These are phyloP conservation scores for Thelonectria olida DNA, from an alignment of 2,329 filamentous ascomycete genomes.

Conservation along the genomic window DNA sequence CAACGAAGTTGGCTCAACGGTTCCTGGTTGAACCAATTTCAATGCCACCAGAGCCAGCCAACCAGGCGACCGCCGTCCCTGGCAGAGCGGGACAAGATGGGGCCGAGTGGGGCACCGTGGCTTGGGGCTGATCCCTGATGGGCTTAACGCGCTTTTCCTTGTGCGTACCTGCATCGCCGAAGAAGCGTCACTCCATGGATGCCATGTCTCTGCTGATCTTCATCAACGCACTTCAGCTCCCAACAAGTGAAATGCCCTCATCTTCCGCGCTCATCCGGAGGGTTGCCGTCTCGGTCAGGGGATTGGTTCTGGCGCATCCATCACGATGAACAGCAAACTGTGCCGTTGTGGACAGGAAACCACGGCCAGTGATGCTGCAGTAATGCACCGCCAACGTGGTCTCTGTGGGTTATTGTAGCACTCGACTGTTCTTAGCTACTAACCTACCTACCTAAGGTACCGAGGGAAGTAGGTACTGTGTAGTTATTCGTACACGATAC, in stretches of 20 bases:
- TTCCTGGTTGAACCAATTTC: constrained; percentile 41
- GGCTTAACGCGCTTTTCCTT: constrained; percentile 16
- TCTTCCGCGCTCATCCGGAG: background rate
- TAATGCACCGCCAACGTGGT: background rate
- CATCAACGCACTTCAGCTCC: constrained; percentile 25
- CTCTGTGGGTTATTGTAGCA: background rate
- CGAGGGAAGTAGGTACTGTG: too few relatives aligned
- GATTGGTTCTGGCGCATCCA: background rate
- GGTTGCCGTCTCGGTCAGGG: background rate
- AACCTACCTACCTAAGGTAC: too few relatives aligned
- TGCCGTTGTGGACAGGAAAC: background rate
- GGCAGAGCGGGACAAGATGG: too few relatives aligned
- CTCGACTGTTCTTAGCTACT: too few relatives aligned
- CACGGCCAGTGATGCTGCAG: background rate
- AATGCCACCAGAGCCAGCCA: constrained; percentile 23
- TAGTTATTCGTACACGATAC: too few relatives aligned
- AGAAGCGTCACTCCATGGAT: constrained; percentile 8
- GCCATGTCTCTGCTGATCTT: constrained; percentile 37
- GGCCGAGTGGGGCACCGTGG: constrained; percentile 28
- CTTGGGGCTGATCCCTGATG: constrained; percentile 7
- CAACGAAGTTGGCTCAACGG: constrained; percentile 17
- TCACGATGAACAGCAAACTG: background rate
- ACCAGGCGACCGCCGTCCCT: constrained; percentile 36
- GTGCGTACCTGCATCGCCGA: constrained; percentile 15
- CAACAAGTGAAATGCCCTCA: background rate